phyloP scores from a whole-genome alignment of 805 yeast species.

The Candida alai region DNA sequence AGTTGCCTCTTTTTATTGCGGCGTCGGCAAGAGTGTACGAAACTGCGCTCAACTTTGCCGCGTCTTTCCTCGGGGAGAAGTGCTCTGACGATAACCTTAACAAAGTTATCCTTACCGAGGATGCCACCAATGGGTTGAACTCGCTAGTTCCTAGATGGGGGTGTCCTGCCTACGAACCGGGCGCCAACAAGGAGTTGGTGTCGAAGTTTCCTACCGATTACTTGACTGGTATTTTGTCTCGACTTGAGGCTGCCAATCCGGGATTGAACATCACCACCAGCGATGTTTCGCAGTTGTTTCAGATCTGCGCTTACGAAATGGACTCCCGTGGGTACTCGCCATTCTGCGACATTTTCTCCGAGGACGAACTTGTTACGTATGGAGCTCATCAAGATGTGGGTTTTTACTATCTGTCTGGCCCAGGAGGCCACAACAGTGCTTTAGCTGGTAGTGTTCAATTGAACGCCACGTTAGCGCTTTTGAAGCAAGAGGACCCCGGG shows the following conservation, averaged over 20 bases:
- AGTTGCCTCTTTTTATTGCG: constrained; percentile 52
- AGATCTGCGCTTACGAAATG: constrained; percentile 73
- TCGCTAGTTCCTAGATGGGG: constrained; percentile 53
- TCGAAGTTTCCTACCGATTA: constrained; percentile 28
- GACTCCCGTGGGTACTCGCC: constrained; percentile 65
- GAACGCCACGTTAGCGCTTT: constrained; percentile 45
- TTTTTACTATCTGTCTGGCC: constrained; percentile 60
- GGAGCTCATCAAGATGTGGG: constrained; percentile 58
- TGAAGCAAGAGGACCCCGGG: constrained; percentile 38
- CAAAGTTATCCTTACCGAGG: constrained; percentile 45
- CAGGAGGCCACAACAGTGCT: constrained; percentile 55
- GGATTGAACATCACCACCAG: constrained; percentile 46
- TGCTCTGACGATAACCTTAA: constrained; percentile 33
- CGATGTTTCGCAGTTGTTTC: constrained; percentile 54
- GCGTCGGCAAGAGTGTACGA: constrained; percentile 53
- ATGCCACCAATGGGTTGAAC: constrained; percentile 49
- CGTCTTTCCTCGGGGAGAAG: constrained; percentile 53
- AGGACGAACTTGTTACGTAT: constrained; percentile 59
- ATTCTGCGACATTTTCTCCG: constrained; percentile 66
- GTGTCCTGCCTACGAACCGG: constrained; percentile 33
- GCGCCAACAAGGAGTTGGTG: constrained; percentile 3
- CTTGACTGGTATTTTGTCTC: constrained; percentile 48
- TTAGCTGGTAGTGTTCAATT: constrained; percentile 55
- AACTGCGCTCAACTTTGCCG: constrained; percentile 53
- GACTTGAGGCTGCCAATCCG: constrained; percentile 54